Evolutionary conservation across 495 filamentous ascomycete genomes (phyloP), one percentile per base, ranked within the genome.

Genomic region (Talaromyces wortmannii): DNA sequence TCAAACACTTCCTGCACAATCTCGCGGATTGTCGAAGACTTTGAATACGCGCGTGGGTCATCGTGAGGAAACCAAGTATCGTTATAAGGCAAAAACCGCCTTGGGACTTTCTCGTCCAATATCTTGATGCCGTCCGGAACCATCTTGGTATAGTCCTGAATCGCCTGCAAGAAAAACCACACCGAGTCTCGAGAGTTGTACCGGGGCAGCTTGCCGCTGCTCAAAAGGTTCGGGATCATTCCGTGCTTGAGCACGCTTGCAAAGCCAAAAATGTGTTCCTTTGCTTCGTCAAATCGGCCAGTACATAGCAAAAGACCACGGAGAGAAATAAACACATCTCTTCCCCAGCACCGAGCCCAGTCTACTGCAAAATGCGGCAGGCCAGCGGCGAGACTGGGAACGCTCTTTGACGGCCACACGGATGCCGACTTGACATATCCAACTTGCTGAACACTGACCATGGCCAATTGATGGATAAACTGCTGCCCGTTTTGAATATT

Each of bases 271-370:
- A 99, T 96, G 64, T 97, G 95, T 68, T 96, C 90, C 59, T 82
- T 89, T 13, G 92, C 94, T 61, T 96, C 91, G 5, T 80, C 82
- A 62, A 85, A 96, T 8, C 92, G 85, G 5, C 91, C 90, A 17
- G 92, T 96, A 45, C 88, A 89, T 32, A 97, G 82, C 62, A 87
- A 89, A 12, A 99, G 77, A 47, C 95, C 95, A 32, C 95, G 84
- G 12, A 96, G 79, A 18, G 95, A 92, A 57, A 99, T 97, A 70
- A 97, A 97, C 12, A 95, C 86, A 71, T 99, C 95, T 18, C 95
- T 84, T 42, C 95, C 95, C 95, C 95, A 99, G 69, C 91, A 96
- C 54, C 95, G 80, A 52, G 94, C 90, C 90, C 94, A 99, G 56
- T 92, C 86, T 5, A 85, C 84, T 8, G 95, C 83, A 67, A 99